Base-by-base conservation (phyloP, 2,329 filamentous ascomycete species). In the Akanthomyces uredinophilus region DNA sequence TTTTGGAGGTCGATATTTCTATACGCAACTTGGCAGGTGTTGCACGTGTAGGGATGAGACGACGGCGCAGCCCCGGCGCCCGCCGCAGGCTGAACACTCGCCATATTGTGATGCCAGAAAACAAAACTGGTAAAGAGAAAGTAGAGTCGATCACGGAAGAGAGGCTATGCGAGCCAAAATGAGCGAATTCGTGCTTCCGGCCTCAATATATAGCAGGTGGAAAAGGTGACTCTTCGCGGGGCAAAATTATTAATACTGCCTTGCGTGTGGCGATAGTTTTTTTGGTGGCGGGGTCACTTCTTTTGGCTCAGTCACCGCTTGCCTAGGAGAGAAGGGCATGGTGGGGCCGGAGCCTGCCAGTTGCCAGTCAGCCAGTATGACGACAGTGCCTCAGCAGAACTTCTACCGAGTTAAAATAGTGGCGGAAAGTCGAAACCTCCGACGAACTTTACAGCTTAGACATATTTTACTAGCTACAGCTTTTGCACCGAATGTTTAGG, bases 11-110 rank as follows among this genome's bases (percentile, higher is more conserved):
- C 94, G 74, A 91, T 92, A 72, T 91, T 92, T 67, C 94, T 89
- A 78, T 98, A 99, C 58, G 94, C 95, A 69, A 99, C 93, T 74
- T 96, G 92, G 73, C 95, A 99, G 63, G 93, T 95, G 77, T 98
- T 99, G 86, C 95, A 99, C 61, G 94, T 98, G 78, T 94, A 99
- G 1, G 95, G 94, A 73, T 97, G 92, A 29, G 88, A 82, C 37
- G 83, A 71, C 18, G 77, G 70, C 8, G 73, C 61, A 47, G 61
- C 43, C 35, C 51, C 74, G 65, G 70, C 72, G 60, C 69, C 69
- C 52, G 68, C 67, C 35, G 69, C 67, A 57, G 73, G 66, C 63
- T 74, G 72, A 56, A 67, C 69, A 65, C 71, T 75, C 65, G 83
- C 79, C 84, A 86, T 86, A 63, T 63, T 73, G 63, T 32, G 29